These are phyloP conservation scores for Globisporangium okanoganense DNA, from an alignment of 352 stramenopile species.

Conservation along the genomic window DNA sequence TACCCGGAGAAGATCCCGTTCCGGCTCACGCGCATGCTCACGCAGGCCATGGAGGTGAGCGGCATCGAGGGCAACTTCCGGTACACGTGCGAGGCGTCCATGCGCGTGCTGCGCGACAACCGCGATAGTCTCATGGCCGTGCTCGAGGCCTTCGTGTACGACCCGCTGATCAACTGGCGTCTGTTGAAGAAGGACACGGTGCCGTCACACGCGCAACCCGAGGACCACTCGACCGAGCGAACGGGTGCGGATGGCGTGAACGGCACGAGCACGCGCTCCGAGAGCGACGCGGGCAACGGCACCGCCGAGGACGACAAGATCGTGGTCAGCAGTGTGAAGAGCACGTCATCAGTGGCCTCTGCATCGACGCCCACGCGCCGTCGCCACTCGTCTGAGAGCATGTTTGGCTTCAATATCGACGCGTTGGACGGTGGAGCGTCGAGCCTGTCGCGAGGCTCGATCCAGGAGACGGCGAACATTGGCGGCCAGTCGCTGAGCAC, in stretches of 20 bases:
- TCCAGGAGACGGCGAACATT: slow-evolving; percentile 44
- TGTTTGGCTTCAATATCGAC: slow-evolving; percentile 69
- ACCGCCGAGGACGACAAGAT: slow-evolving; percentile 29
- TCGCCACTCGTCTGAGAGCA: slow-evolving; percentile 56
- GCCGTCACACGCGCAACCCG: slow-evolving; percentile 66
- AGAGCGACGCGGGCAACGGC: slow-evolving; percentile 5
- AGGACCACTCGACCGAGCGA: slow-evolving; percentile 27
- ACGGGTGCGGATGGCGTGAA: slow-evolving; percentile 10
- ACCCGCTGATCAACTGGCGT: slow-evolving; percentile 99
- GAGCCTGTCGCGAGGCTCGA: slow-evolving; percentile 57
- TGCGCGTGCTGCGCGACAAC: slow-evolving; percentile 98
- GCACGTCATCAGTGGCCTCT: slow-evolving; percentile 34
- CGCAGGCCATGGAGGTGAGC: slow-evolving; percentile 98
- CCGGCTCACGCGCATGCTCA: slow-evolving; percentile 99
- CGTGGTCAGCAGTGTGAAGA: slow-evolving; percentile 49
- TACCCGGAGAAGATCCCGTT: slow-evolving; percentile 99
- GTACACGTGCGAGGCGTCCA: slow-evolving; percentile 97
- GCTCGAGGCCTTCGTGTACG: slow-evolving; percentile 99
- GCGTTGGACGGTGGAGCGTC: slow-evolving; percentile 38
- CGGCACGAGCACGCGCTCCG: neutral
- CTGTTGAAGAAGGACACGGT: slow-evolving; percentile 88
- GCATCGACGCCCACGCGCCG: slow-evolving; percentile 38
- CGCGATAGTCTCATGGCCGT: slow-evolving; percentile 99
- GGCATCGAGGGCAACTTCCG: slow-evolving; percentile 99
- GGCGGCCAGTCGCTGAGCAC: slow-evolving; percentile 47